phyloP scores from a whole-genome alignment of 202 grass and related monocot species.

The Zoysia matrella region DNA sequence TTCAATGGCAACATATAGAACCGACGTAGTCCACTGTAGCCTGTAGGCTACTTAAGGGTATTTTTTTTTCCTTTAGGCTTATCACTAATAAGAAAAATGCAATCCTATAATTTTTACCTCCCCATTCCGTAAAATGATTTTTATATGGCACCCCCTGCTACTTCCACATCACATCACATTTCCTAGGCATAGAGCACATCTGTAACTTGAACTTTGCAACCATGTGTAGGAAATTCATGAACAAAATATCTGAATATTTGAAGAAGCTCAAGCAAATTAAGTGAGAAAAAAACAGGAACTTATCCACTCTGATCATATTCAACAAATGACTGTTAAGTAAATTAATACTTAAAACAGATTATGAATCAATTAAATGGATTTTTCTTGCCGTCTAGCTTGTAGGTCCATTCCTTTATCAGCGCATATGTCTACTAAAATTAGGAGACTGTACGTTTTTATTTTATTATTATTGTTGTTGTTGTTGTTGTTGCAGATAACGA shows the following conservation, averaged over 20 bases:
- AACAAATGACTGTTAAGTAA: neutral
- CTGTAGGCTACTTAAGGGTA: neutral
- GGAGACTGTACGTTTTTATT: neutral
- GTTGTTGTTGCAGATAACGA: neutral
- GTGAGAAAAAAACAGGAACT: neutral
- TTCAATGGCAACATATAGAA: conserved; percentile 20
- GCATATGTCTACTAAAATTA: conserved; percentile 1
- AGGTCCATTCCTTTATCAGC: neutral
- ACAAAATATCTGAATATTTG: neutral
- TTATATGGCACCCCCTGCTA: neutral
- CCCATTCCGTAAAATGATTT: neutral
- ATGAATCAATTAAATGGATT: neutral
- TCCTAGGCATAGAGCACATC: neutral
- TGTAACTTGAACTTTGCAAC: neutral
- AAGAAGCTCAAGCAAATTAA: conserved; percentile 1
- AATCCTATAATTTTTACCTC: neutral
- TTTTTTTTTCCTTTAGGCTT: conserved; percentile 3
- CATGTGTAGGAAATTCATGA: neutral
- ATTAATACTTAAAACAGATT: neutral
- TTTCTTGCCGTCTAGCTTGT: conserved; percentile 9
- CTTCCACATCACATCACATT: neutral
- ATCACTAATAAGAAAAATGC: conserved; percentile 13
- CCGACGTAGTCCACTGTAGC: neutral
- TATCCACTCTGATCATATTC: conserved; percentile 14
- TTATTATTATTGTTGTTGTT: no score